These are phyloP conservation scores for Teunomyces atbi DNA, from an alignment of 805 yeast species.

Conservation along the genomic window DNA sequence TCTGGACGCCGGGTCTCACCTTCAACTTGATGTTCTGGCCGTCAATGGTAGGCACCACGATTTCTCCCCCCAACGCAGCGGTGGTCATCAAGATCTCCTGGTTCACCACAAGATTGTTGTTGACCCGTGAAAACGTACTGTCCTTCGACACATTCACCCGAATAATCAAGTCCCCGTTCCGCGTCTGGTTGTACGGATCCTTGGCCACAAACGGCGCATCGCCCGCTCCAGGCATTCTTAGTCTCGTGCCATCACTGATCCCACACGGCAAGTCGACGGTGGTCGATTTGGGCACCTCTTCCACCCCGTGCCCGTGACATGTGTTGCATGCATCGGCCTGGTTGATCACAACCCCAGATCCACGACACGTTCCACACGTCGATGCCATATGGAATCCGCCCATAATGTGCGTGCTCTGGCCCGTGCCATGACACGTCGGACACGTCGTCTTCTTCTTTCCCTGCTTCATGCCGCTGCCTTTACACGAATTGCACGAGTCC, in stretches of 20 bases:
- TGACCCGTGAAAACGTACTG: conserved; percentile 57
- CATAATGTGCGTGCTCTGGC: conserved; percentile 78
- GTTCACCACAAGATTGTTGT: conserved; percentile 59
- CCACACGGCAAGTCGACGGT: conserved; percentile 88
- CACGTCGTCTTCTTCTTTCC: conserved; percentile 79
- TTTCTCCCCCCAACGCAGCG: conserved; percentile 91
- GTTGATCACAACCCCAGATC: conserved; percentile 78
- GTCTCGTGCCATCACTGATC: conserved; percentile 77
- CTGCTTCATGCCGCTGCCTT: conserved; percentile 79
- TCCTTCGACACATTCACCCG: conserved; percentile 79
- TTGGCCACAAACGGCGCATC: conserved; percentile 78
- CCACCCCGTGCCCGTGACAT: conserved; percentile 91
- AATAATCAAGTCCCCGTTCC: conserved; percentile 85
- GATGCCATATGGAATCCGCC: conserved; percentile 98
- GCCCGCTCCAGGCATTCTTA: conserved; percentile 85
- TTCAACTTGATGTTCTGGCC: conserved; percentile 74
- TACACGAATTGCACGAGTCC: conserved; percentile 75
- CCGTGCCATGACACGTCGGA: conserved; percentile 87
- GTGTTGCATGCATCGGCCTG: conserved; percentile 66
- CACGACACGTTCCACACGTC: conserved; percentile 84
- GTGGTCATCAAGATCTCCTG: conserved; percentile 87
- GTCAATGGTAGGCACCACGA: conserved; percentile 86
- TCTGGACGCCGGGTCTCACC: conserved; percentile 82
- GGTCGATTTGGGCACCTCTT: conserved; percentile 63
- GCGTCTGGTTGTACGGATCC: conserved; percentile 63